Evolutionary conservation across 768 basidiomycete genomes (phyloP), one percentile per base, ranked within the genome.

Genomic region (Termitomyces sp.): DNA sequence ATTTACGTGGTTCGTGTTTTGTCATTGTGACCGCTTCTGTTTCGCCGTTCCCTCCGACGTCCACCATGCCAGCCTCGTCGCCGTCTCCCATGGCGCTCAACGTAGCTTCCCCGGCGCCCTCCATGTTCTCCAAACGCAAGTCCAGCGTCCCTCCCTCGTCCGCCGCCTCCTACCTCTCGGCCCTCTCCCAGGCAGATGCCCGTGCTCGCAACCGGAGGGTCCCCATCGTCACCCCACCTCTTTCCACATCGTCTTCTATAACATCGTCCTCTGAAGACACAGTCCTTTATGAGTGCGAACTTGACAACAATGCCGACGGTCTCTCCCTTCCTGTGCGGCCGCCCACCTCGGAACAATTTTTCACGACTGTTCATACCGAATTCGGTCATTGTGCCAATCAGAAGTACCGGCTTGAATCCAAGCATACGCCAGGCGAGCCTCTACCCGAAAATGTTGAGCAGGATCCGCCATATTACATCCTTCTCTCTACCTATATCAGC

Each of bases 401-500:
- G 59, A 76, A 75, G 25, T 91, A 83, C 67, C 78, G 93, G n/a
- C 79, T 83, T 62, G 79, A 75, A 12, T 88, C 88, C 1, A 76
- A 82, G 59, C 86, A 91, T 67, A 73, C 78, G 10, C 70, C 71
- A 2, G 80, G 79, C 14, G 68, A 74, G 7, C 72, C 80, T 2
- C 67, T 89, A 57, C 72, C 75, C 52, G 67, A 75, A 53, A 80
- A 83, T 64, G 72, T 81, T 55, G 87, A 91, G 59, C 83, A 88
- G 61, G 92, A 95, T 65, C 96, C 96, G 3, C 90, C 92, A 0
- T 94, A 97, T 68, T 94, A 94, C 72, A 87, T 97, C 65, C 80
- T 98, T 42, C 72, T 98, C 59, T 86, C 90, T 9, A 96, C 94
- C 5, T 98, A 98, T 69, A 79, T 96, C 71, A 88, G 89, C 75